Conservation (phyloP, 1,284 basidiomycete species). For the Mrakiaceae sp. region DNA sequence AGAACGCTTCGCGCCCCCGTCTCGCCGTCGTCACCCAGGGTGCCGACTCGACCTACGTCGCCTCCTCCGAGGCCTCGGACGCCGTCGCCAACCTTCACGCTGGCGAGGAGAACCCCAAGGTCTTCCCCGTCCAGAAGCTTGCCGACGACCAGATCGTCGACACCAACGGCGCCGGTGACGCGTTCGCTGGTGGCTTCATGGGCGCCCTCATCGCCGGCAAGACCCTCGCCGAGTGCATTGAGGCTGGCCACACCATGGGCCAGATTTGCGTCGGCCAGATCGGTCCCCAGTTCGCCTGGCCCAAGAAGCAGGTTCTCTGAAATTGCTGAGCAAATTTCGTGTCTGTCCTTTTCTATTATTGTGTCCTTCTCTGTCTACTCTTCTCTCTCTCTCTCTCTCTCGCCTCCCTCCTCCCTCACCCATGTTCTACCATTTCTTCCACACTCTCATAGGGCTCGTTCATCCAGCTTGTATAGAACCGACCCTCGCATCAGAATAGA, state of each 20-base stretch:
- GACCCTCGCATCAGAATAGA: too few relatives aligned
- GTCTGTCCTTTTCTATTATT: background rate
- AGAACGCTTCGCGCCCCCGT: constrained; percentile 61
- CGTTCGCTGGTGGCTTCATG: constrained; percentile 94
- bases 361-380: background rate
- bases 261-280: constrained; percentile 77
- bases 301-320: constrained; percentile 58
- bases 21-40: constrained; percentile 90
- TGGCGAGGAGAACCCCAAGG: constrained; percentile 38
- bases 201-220: constrained; percentile 77
- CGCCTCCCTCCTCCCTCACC: background rate
- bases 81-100: constrained; percentile 32
- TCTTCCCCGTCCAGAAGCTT: constrained; percentile 54
- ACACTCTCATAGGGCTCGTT: too few relatives aligned
- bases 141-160: constrained; percentile 69
- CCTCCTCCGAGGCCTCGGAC: constrained; percentile 49
- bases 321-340: background rate
- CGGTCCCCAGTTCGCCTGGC: constrained; percentile 66
- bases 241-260: constrained; percentile 81
- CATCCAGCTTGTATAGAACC: too few relatives aligned
- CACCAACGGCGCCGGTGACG: constrained; percentile 99
- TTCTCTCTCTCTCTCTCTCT: constrained; percentile 2
- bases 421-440: too few relatives aligned
- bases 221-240: constrained; percentile 62
- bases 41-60: constrained; percentile 65